Evolutionary conservation across 257 asterid genomes (phyloP).

Genomic region (Nicotiana attenuata): DNA sequence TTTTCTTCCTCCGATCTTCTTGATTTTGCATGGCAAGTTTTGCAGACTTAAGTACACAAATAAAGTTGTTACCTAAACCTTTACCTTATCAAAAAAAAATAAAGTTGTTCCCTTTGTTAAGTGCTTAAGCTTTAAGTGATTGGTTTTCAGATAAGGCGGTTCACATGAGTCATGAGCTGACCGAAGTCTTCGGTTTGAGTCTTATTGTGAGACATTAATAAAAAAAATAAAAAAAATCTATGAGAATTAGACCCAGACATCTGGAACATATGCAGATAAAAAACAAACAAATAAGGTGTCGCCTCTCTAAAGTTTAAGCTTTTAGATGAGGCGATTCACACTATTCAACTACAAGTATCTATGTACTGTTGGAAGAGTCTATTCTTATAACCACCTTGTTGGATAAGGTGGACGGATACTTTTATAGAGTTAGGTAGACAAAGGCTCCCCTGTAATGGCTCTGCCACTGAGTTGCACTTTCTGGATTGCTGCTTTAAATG

Average conservation of each 20-base stretch:
- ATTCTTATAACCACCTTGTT: background rate
- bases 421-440: background rate
- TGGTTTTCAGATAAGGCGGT: background rate
- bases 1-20: background rate
- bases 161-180: background rate
- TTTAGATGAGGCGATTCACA: background rate
- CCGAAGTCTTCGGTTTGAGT: background rate
- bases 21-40: background rate
- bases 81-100: background rate
- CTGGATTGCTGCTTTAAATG: background rate
- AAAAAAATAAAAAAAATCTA: background rate
- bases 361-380: background rate
- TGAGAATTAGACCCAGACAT: background rate
- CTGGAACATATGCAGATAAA: background rate
- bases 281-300: background rate
- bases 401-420: background rate
- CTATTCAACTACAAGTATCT: background rate
- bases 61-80: too few relatives aligned
- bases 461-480: background rate
- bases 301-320: background rate
- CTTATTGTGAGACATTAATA: background rate
- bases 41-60: background rate
- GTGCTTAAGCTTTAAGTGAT: background rate
- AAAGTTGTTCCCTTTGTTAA: background rate
- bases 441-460: background rate